These are phyloP conservation scores for Aspergillus fructus DNA, from an alignment of 2,329 filamentous ascomycete species.

Conservation along the genomic window DNA sequence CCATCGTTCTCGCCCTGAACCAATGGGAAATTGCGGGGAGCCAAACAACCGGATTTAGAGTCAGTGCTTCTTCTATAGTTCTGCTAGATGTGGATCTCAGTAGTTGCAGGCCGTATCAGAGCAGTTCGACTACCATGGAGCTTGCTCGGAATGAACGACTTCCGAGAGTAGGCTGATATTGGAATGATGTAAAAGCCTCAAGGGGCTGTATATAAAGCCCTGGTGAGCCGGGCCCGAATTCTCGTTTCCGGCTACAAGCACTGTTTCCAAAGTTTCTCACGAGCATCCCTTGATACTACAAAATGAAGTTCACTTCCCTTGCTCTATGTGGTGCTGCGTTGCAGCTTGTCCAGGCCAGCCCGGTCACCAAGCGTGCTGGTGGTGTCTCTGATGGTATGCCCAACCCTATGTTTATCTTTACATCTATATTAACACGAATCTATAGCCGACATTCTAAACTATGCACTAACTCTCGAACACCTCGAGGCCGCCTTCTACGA, in stretches of 20 bases:
- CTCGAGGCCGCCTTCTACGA: conserved; percentile 65
- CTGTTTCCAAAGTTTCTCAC: neutral
- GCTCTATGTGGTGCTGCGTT: neutral
- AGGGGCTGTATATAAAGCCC: no score
- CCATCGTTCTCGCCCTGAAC: no score
- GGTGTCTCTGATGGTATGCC: neutral
- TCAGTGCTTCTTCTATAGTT: no score
- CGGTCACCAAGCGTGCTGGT: neutral
- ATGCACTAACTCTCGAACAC: conserved; percentile 48
- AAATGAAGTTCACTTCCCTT: neutral
- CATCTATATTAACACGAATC: neutral
- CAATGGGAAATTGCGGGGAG: no score
- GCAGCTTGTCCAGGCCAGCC: neutral
- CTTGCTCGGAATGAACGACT: no score
- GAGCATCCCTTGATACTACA: neutral
- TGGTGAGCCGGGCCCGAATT: neutral
- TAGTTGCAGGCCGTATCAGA: no score
- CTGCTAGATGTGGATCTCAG: no score
- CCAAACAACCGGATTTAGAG: no score
- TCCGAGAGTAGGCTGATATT: no score
- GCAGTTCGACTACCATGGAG: no score
- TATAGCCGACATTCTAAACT: conserved; percentile 23
- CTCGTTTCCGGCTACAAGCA: neutral
- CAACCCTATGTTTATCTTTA: neutral
- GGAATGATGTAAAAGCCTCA: no score